Evolutionary conservation across 805 yeast species (phyloP), one percentile per base, ranked within the genome.

Genomic region (Tetrapisispora pingtungensis): DNA sequence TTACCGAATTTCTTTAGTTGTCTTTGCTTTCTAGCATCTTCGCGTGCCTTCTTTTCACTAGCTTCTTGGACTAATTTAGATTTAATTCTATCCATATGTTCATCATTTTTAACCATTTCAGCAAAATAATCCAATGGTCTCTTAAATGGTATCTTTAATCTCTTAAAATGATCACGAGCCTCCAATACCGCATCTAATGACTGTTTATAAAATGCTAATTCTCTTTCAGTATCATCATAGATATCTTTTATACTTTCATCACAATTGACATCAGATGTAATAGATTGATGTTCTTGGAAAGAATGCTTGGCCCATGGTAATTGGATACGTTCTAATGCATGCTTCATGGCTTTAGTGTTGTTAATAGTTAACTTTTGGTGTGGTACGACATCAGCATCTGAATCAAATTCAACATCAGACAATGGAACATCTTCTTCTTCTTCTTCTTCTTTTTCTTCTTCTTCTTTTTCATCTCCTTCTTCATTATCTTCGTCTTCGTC

Each of bases 121-220:
- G 98, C 99, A 69, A 93, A 93, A 65, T 86, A 93, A 63, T 93
- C 98, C 57, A 77, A 69, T 32, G 99, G 99, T 65, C 98, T 78
- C 26, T 94, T 73, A 64, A 93, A 93, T 48, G 96, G 87, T 28
- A 90, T 79, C 59, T 81, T 81, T 52, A 84, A 73, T 57, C 79
- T 79, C 41, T 79, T 67, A 35, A 84, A 70, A 44, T 76, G 75
- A 39, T 72, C 63, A 58, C 90, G 80, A 22, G 84, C 96, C 53
- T 74, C 77, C 42, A 73, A 67, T 26, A 84, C 93, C 4, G 97
- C 94, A 42, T 77, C 82, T 46, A 93, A 74, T 7, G 95, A 95
- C 69, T 93, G 98, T 62, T 86, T 88, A 67, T 89, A 93, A 57
- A 93, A 90, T 22, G 95, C 94, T 51, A 93, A 70, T 69, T 93